Base-by-base conservation (phyloP, 768 basidiomycete genomes). In the Butyriboletus loyo region DNA sequence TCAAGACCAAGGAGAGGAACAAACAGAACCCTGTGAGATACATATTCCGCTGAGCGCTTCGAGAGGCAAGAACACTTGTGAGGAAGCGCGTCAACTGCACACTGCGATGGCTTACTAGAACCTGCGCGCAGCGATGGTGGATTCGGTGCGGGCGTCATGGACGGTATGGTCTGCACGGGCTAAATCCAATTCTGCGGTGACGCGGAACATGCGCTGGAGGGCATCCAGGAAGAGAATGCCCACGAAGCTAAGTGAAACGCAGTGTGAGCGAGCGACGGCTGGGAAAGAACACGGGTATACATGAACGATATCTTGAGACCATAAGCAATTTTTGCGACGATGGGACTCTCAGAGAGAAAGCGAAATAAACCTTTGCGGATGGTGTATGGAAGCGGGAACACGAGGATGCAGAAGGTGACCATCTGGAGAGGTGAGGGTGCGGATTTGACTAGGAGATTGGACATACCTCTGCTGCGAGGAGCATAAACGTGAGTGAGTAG, bases 221-320 rank as follows among this genome's bases (percentile, higher is more conserved):
- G 96, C 93, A 61, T 98, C 96, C 14, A 85, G 77, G 66, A 97
- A 98, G 40, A 98, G 78, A 4, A 98, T 80, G 1, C 75, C 89
- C 2, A 97, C 84, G 63, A 95, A 94, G 56, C 89, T 86, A 47
- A 1, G n/a, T 7, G 8, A 22, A 10, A 17, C 13, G 42, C 32
- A 40, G 49, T 22, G 17, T 53, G 35, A 53, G 43, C n/a, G 22
- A 31, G 30, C n/a, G 30, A 36, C 10, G 28, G 57, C n/a, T n/a
- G 17, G 5, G 14, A 30, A 19, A 3, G 0, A 13, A 17, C n/a
- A 36, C n/a, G 71, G 46, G 70, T 82, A 40, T 52, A 90, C 89
- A 97, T 94, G 77, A 96, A 97, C 9, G 91, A 86, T 54, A 97
- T 96, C 70, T 96, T 96, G 64, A 97, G 78, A 21, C 77, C 93